Base-by-base conservation (phyloP, 495 filamentous ascomycete genomes). In the Podospora anserina region DNA sequence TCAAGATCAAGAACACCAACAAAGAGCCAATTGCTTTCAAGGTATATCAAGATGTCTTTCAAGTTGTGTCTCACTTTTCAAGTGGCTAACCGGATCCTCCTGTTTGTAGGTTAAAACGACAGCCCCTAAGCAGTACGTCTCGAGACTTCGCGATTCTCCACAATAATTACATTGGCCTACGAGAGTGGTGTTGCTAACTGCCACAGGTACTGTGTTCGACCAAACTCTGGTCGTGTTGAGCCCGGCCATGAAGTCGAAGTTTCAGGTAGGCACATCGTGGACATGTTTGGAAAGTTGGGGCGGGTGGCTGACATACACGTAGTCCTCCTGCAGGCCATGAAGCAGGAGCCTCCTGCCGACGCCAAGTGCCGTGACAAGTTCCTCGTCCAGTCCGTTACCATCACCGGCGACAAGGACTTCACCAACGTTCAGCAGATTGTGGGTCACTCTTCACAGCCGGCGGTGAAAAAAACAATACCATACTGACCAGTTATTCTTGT, bases 311-410 rank as follows among this genome's bases (percentile, higher is more conserved):
- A 49, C 39, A 49, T 67, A 67, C 61, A 57, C 58, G 63, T 75
- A 97, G 95, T 99, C 20, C 87, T 98, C 53, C 87, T 99, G 28
- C 95, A 99, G 82, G 92, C 94, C 23, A 96, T 98, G 96, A 97
- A 96, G 82, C 89, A 93, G 74, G 93, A 97, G 74, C 95, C 94
- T 28, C 87, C 95, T 3, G 66, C 79, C 39, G 94, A 96, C 74
- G 90, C 89, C 54, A 92, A 92, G 75, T 98, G 94, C 84, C 89
- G 92, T 77, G 95, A 99, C 83, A 99, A 99, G 82, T 99, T 99
- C 78, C 87, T 99, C 61, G 96, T 99, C 49, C 95, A 99, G 81
- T 96, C 94, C 20, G 92, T 97, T 67, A 82, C 87, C 44, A 91
- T 99, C 71, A 89, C 90, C 4, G 85, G 86, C 67, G 93, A 97